Base-by-base conservation (phyloP, 768 basidiomycete species). In the Boletus subparvulus region DNA sequence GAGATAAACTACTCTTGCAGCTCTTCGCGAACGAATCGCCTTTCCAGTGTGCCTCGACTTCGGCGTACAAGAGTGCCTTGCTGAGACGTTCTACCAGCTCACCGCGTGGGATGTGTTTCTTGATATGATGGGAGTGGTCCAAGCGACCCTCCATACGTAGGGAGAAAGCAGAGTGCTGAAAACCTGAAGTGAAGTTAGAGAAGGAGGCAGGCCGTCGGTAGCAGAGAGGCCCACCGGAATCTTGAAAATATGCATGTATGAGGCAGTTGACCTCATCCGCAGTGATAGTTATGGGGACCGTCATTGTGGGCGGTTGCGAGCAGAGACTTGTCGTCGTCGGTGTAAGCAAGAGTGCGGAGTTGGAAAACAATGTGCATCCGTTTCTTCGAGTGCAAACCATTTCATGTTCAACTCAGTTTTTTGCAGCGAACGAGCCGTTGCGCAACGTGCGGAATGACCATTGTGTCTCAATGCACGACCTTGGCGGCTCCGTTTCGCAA, bases 221-320 rank as follows among this genome's bases (percentile, higher is more conserved):
- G 14, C 40, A 37, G 12, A 14, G 26, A n/a, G 35, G 32, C 47
- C 52, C 19, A 90, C 91, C 91, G 33, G 90, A 91, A 63, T 94
- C 92, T 61, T 86, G 78, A 61, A 94, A 83, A 66, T 92, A 94
- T 2, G 92, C 81, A 70, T 93, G 85, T 46, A 94, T 86, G 59
- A 93, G 82, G 65, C 87, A 90, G 69, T 94, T 94, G 58, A 94
- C 79, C 68, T 93, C 89, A 61, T 92, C 90, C 37, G 90, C 87
- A 40, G 85, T 83, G 60, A 92, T 87, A 33, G 80, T 78, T 47
- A 88, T 80, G 48, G 80, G 79, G 52, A 78, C 73, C 42, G 72
- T 69, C 66, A 78, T 76, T 11, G 41, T 54, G 41, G 35, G 55
- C 56, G 33, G 56, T 35, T 17, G 39, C 28, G 21, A 28, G 16